Evolutionary conservation across 75 land plant genomes (phyloP), one percentile per base, ranked within the genome.

Genomic region (Picea glauca): DNA sequence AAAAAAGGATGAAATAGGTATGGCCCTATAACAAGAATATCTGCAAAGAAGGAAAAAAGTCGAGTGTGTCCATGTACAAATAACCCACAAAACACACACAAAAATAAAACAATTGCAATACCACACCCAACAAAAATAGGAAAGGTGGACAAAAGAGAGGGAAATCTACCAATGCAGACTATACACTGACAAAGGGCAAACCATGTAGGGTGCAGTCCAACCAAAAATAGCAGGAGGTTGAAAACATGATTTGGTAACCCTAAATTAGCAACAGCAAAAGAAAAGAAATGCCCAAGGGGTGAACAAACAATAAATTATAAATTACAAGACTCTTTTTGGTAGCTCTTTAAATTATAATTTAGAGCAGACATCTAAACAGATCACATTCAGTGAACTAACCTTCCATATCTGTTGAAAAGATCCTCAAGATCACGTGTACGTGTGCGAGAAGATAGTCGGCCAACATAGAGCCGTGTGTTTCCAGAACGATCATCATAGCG

Each of bases 391-490:
- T 50, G 1, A 50, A 26, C 79, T 56, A 83, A 95, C 98, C 98
- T 95, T 54, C 98, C 98, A 81, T 95, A 95, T 91, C 89, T 89
- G 86, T 92, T 87, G 81, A 95, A 95, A 35, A 95, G 81, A 68
- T 86, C 85, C 70, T 95, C 96, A 54, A 95, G 76, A 73, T 95
- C 98, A 58, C 98, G 92, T 26, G 91, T 85, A 4, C 98, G 87
- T 0, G 96, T 91, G 13, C 98, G 83, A 13, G 85, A 85, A 23
- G 93, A 88, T 43, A 95, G 76, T 13, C 85, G 98, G 31, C 98
- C 98, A 40, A 95, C 95, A 78, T 93, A 93, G 20, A 93, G 85
- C 11, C 93, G 89, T 1, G 94, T 92, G n/a, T 79, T 83, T 12
- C 88, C 88, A 79, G 81, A 84, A 30, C 91, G 88, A 38, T 90